phyloP scores from a whole-genome alignment of 129 eudicot genomes.

The Apium graveolens region DNA sequence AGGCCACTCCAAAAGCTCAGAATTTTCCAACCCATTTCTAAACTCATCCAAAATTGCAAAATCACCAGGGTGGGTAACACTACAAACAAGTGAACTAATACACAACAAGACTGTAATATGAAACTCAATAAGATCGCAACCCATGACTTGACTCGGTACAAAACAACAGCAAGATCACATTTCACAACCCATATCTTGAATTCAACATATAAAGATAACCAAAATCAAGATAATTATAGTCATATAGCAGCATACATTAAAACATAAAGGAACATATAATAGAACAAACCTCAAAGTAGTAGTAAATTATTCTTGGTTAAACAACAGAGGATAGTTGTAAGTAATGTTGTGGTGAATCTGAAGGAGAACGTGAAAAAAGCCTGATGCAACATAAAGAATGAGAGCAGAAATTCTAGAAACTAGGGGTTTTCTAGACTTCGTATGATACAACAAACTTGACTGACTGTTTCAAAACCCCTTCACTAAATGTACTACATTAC shows the following conservation, averaged over 20 bases:
- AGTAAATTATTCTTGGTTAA: background rate
- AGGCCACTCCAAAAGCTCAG: conserved; percentile 38
- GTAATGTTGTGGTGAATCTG: background rate
- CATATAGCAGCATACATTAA: background rate
- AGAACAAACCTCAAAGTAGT: conserved; percentile 7
- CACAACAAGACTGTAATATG: background rate
- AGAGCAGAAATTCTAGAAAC: background rate
- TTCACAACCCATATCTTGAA: background rate
- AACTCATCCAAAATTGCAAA: conserved; percentile 27
- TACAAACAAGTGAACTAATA: conserved; percentile 2
- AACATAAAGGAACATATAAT: background rate
- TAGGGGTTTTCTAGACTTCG: background rate
- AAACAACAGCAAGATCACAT: conserved; percentile 3
- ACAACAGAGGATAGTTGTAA: background rate
- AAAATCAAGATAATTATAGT: conserved; percentile 3
- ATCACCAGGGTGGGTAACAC: conserved; percentile 33
- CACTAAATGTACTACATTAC: background rate
- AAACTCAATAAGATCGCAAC: background rate
- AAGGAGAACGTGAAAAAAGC: conserved; percentile 4
- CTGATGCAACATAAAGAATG: background rate
- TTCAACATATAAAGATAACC: background rate
- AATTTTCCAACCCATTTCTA: conserved; percentile 32
- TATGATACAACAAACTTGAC: too few species aligned
- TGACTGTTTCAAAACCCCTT: background rate
- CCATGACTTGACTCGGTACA: conserved; percentile 1